These are phyloP conservation scores for Fusarium brachygibbosum DNA, from an alignment of 2,329 filamentous ascomycete species.

Conservation along the genomic window DNA sequence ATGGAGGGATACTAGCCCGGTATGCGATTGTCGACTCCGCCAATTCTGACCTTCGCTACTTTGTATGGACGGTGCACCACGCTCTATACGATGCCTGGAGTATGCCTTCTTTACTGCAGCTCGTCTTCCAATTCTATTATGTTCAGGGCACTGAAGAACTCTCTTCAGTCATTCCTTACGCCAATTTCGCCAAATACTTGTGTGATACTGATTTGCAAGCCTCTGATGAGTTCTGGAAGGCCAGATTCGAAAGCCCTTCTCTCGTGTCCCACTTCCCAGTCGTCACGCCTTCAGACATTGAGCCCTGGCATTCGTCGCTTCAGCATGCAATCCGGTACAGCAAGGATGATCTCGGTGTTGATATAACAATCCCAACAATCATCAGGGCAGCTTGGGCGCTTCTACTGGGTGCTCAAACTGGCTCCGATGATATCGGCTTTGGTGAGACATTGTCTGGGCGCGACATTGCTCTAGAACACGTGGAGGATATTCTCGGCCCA, in stretches of 20 bases:
- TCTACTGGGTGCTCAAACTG: slow-evolving; percentile 15
- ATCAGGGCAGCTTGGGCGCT: slow-evolving; percentile 39
- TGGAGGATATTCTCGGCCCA: slow-evolving; percentile 34
- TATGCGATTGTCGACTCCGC: slow-evolving; percentile 19
- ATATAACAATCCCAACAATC: slow-evolving; percentile 26
- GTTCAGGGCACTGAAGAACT: neutral
- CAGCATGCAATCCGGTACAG: slow-evolving; percentile 12
- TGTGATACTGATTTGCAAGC: slow-evolving; percentile 6
- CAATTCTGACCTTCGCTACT: slow-evolving; percentile 8
- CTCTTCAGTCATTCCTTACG: neutral
- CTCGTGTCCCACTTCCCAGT: slow-evolving; percentile 25
- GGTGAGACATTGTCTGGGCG: slow-evolving; percentile 37
- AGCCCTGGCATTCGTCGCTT: neutral
- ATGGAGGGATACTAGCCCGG: slow-evolving; percentile 28
- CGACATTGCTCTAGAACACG: slow-evolving; percentile 21
- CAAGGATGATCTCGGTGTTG: neutral
- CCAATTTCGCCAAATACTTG: slow-evolving; percentile 39
- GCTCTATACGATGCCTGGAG: slow-evolving; percentile 46
- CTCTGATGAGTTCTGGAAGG: slow-evolving; percentile 33
- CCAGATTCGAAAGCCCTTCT: slow-evolving; percentile 11
- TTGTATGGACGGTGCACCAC: slow-evolving; percentile 41
- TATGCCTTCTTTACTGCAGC: slow-evolving; percentile 33
- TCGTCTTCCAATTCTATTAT: slow-evolving; percentile 25
- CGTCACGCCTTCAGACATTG: neutral
- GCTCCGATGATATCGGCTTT: slow-evolving; percentile 37